Percentiles rank a stretch among this genome's conserved stretches.
phyloP scores from a whole-genome alignment of 2,329 filamentous ascomycete genomes.

The Tolypocladium sp. region DNA sequence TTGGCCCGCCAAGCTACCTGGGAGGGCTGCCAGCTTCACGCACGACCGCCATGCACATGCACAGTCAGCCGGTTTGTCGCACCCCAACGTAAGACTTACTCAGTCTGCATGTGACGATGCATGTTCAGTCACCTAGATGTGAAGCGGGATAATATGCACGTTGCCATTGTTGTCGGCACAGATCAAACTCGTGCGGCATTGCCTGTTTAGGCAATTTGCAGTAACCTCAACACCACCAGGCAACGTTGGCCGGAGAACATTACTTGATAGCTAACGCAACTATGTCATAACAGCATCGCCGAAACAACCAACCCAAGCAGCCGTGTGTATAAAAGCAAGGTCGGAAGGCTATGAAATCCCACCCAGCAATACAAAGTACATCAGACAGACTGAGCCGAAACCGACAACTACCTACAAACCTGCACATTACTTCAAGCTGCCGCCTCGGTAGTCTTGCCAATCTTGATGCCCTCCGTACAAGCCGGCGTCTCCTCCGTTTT shows the following conservation, averaged over 20 bases:
- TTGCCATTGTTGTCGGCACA: not conserved
- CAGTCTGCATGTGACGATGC: not conserved
- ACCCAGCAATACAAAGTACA: not conserved
- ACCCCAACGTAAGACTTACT: not conserved
- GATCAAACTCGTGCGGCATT: not conserved
- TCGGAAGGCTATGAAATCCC: not conserved
- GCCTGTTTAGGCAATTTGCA: not conserved
- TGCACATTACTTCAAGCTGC: not conserved
- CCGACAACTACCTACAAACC: not conserved
- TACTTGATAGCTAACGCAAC: not conserved
- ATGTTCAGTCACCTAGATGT: not conserved
- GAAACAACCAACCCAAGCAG: not conserved
- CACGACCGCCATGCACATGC: not conserved
- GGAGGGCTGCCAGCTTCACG: not conserved
- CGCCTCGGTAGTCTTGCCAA: not conserved
- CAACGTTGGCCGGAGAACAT: not conserved
- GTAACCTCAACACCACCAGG: not conserved
- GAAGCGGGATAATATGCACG: not conserved
- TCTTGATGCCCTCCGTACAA: not conserved
- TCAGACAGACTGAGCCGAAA: not conserved
- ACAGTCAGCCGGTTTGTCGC: not conserved
- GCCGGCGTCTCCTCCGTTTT: not conserved
- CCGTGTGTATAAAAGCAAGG: not conserved
- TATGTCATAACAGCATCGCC: not conserved
- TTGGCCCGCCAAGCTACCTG: not conserved